phyloP scores from a whole-genome alignment of 2,329 filamentous ascomycete genomes.

The Lasiodiplodia gonubiensis region DNA sequence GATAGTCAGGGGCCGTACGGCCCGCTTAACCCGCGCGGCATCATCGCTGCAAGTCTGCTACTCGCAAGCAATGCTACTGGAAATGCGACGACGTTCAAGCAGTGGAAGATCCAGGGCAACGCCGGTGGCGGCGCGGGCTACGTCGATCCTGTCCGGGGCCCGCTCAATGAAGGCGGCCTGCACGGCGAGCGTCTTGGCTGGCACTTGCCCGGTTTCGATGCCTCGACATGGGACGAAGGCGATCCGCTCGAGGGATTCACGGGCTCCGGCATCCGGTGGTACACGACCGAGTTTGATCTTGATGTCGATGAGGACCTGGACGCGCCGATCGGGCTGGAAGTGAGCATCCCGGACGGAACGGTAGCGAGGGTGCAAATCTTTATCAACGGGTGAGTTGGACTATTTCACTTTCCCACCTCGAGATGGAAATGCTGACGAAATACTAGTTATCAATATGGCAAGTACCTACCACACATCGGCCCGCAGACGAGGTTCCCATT shows the following conservation, averaged over 20 bases:
- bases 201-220: constrained; percentile 63
- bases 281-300: constrained; percentile 60
- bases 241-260: constrained; percentile 51
- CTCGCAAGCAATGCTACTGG: constrained; percentile 34
- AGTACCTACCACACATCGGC: constrained; percentile 65
- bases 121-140: constrained; percentile 57
- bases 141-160: constrained; percentile 60
- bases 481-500: constrained; percentile 67
- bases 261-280: constrained; percentile 61
- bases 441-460: constrained; percentile 58
- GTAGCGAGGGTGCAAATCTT: constrained; percentile 61
- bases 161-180: constrained; percentile 64
- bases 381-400: constrained; percentile 57
- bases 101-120: constrained; percentile 65
- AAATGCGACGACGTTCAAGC: background rate
- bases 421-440: background rate
- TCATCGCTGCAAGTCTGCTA: constrained; percentile 59
- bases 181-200: constrained; percentile 64
- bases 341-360: constrained; percentile 52
- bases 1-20: constrained; percentile 54
- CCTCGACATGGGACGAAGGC: constrained; percentile 49
- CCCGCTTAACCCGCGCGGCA: constrained; percentile 58
- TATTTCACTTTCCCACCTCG: background rate
- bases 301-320: constrained; percentile 59
- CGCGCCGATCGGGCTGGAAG: constrained; percentile 61